Evolutionary conservation across 495 filamentous ascomycete species (phyloP), one percentile per base, ranked within the genome.

Genomic region (Neurospora terricola): DNA sequence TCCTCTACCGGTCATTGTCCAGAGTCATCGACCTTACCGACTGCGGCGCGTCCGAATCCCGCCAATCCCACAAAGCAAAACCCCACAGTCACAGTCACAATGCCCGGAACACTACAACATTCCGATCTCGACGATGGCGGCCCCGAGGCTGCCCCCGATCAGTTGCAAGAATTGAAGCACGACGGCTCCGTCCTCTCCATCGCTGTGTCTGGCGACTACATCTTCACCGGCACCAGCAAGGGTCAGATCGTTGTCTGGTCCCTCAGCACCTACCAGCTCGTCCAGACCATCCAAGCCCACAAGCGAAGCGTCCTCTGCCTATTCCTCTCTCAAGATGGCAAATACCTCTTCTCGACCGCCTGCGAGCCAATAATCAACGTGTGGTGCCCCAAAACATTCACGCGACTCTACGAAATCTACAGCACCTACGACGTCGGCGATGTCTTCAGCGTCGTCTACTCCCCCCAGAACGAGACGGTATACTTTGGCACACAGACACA

Each of bases 401-500:
- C 75, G 30, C 82, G 76, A n/a, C 83, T 95, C 0, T 97, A 94
- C 82, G 92, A 94, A 39, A 93, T 99, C 73, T 96, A 97, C 82
- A 96, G 93, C 38, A 92, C 91, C 42, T 94, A 94, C 81, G 96
- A 98, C 78, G 94, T 98, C 38, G 96, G 96, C 69, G 96, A 99
- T 81, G 90, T 99, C 34, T 99, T 98, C 78, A 95, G 93, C 73
- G 89, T 97, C 69, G 91, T 90, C 4, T 98, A 96, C 81, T 97
- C 94, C 2, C 82, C 89, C 4, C 87, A 85, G 72, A 84, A 92
- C 74, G 86, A 95, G 77, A 97, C 92, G 0, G 88, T 96, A 14
- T 99, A 97, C 83, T 88, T 97, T 59, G 96, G 96, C 45, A 93
- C 93, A 11, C 96, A 98, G 79, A 98, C 98, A 75, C 97, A 94